Base-by-base conservation (phyloP, 2,329 filamentous ascomycete species). In the Claviceps maximensis region DNA sequence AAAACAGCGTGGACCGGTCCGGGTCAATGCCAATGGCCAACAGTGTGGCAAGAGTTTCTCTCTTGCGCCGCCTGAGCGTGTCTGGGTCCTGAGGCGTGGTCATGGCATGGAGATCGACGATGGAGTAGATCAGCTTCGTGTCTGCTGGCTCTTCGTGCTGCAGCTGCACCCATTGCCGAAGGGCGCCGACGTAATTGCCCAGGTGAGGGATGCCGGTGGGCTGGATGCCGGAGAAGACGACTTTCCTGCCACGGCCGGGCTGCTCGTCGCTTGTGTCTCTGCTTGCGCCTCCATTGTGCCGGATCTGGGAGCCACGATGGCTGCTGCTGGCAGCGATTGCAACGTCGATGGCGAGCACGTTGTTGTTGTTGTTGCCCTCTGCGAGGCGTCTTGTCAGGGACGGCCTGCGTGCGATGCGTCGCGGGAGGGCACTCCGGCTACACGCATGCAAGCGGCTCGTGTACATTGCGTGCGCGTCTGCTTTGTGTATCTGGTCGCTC, bases 211-310 rank as follows among this genome's bases (percentile, higher is more conserved):
- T 78, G 38, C 91, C 93, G 0, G 93, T 98, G 19, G 93, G 93
- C 68, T 98, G 93, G 61, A 98, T 98, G 51, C 90, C 93, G 3
- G 93, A 97, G 74, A 98, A 96, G 62, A 97, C 80, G 55, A 85
- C 75, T 53, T 74, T 31, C 58, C 54, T 45, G 49, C 49, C 48
- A 49, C 8, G 10, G 8, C 8, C 31, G 10, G 31, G 21, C 27
- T 7, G 17, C 19, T 15, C 9, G 12, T 46, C 15, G 25, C 49
- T 21, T n/a, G 29, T 48, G 38, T 21, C 47, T 17, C 23, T 13
- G 25, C 49, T 21, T n/a, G 29, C 45, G 38, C 27, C 47, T 17
- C 23, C 36, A 13, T 47, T 36, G 23, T 31, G 45, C 45, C 49
- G 49, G 13, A 19, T 44, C 49, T 54, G 33, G 36, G 38, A 23